These are phyloP conservation scores for Cladosporium sp. DNA, from an alignment of 2,329 filamentous ascomycete genomes.

Conservation along the genomic window DNA sequence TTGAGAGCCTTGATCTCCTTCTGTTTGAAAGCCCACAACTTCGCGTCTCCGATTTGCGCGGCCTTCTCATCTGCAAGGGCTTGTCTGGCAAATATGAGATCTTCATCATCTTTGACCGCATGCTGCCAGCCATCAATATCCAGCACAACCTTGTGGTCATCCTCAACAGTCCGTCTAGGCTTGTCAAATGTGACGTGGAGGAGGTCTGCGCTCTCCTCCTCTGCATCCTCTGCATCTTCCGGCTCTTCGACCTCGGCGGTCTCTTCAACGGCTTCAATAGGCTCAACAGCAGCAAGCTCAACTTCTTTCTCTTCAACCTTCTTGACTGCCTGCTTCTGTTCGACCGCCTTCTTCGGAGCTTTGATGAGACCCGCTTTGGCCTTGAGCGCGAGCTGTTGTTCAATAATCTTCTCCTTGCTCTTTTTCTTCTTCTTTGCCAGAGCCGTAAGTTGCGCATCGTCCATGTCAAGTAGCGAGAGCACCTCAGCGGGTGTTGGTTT, in stretches of 20 bases:
- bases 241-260: slow-evolving; percentile 42
- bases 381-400: slow-evolving; percentile 60
- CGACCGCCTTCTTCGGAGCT: slow-evolving; percentile 24
- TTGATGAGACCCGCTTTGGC: slow-evolving; percentile 29
- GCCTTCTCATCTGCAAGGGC: slow-evolving; percentile 44
- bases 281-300: slow-evolving; percentile 44
- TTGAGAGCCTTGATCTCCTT: slow-evolving; percentile 68
- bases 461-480: slow-evolving; percentile 12
- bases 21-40: slow-evolving; percentile 66
- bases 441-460: slow-evolving; percentile 13
- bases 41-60: slow-evolving; percentile 52
- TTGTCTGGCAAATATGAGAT: slow-evolving; percentile 53
- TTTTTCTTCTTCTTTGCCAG: slow-evolving; percentile 56
- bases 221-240: no score
- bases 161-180: slow-evolving; percentile 60
- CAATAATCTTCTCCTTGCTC: slow-evolving; percentile 72
- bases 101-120: slow-evolving; percentile 64
- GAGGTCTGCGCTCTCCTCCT: slow-evolving; percentile 44
- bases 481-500: slow-evolving; percentile 12
- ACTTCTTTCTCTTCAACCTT: slow-evolving; percentile 32
- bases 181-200: slow-evolving; percentile 57
- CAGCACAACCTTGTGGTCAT: slow-evolving; percentile 58
- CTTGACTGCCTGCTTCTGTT: slow-evolving; percentile 31
- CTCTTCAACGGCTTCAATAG: neutral
- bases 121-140: slow-evolving; percentile 69